phyloP scores from a whole-genome alignment of 805 yeast species.

The Teunomyces barrocoloradensis region DNA sequence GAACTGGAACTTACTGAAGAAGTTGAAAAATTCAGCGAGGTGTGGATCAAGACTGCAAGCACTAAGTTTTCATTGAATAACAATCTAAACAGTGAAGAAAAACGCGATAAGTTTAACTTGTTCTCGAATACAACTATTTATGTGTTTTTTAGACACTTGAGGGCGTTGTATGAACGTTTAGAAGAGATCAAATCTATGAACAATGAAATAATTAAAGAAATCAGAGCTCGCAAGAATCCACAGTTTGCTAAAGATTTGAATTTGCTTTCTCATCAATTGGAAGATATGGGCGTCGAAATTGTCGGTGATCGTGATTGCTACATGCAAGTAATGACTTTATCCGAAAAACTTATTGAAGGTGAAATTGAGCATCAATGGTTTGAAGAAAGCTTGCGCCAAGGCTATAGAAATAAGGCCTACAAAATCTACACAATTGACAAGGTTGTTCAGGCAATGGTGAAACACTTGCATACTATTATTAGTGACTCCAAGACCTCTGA shows the following conservation, averaged over 20 bases:
- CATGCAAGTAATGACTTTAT: constrained; percentile 69
- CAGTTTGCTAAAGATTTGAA: constrained; percentile 87
- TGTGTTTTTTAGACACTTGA: constrained; percentile 82
- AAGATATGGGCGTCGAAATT: constrained; percentile 76
- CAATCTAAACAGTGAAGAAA: constrained; percentile 20
- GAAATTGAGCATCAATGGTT: constrained; percentile 91
- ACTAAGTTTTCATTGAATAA: constrained; percentile 29
- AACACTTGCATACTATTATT: constrained; percentile 83
- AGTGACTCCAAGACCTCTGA: constrained; percentile 79
- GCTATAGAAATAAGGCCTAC: constrained; percentile 89
- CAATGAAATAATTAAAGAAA: constrained; percentile 67
- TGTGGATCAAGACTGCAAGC: constrained; percentile 40
- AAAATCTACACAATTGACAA: constrained; percentile 91
- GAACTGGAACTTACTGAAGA: constrained; percentile 31
- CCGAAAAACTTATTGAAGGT: constrained; percentile 79
- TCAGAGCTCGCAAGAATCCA: constrained; percentile 58
- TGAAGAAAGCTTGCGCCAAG: constrained; percentile 94
- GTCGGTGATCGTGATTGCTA: constrained; percentile 64
- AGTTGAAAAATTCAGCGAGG: constrained; percentile 37
- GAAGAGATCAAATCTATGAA: constrained; percentile 72
- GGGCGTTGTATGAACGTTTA: constrained; percentile 77
- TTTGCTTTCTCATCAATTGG: constrained; percentile 73
- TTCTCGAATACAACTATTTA: constrained; percentile 89
- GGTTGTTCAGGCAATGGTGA: constrained; percentile 67
- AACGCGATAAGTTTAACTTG: constrained; percentile 63